Evolutionary conservation across 2,329 filamentous ascomycete genomes (phyloP), one percentile per base, ranked within the genome.

Genomic region (Calonectria pseudoturangicola): DNA sequence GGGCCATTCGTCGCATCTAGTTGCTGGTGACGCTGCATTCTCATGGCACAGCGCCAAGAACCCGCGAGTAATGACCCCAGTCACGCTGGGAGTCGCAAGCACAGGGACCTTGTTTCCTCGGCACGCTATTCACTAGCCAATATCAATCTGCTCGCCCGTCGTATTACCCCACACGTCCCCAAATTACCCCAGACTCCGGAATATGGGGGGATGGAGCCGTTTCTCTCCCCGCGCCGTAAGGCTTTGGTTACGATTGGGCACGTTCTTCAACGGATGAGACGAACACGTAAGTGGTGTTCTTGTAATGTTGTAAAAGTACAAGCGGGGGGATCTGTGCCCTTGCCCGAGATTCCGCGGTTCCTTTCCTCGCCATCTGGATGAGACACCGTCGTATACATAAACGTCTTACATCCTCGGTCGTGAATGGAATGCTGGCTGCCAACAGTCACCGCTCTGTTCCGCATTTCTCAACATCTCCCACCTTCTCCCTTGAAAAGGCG

Each of bases 141-240:
- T 10, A 12, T 60, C 5, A 60, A 18, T 27, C 15, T 1, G 8
- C 13, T 13, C 7, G 21, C 2, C 8, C 21, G 41, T 60, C 54
- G 5, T 6, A 15, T 21, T 60, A 41, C 54, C 54, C 54, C 54
- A 39, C 54, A 41, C 10, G 28, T 25, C 39, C 21, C 54, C 36
- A 41, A 27, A 39, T 60, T 60, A 60, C 54, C 54, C 54, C 54
- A 60, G 54, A 41, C 54, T 21, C 54, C 33, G 25, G 39, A 28
- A 28, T 30, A 54, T 54, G 50, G 27, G 50, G 50, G 30, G 18
- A 16, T 6, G 7, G 15, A 12, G 50, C 27, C 50, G 15, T 36
- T 36, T 10, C 10, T 36, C 33, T 36, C 33, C 10, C 33, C 33
- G 33, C 33, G 33, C 33, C 33, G 15, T 60, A 60, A 39, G 21